These are phyloP conservation scores for Aureobasidium zeae DNA, from an alignment of 2,329 filamentous ascomycete genomes.

Conservation along the genomic window DNA sequence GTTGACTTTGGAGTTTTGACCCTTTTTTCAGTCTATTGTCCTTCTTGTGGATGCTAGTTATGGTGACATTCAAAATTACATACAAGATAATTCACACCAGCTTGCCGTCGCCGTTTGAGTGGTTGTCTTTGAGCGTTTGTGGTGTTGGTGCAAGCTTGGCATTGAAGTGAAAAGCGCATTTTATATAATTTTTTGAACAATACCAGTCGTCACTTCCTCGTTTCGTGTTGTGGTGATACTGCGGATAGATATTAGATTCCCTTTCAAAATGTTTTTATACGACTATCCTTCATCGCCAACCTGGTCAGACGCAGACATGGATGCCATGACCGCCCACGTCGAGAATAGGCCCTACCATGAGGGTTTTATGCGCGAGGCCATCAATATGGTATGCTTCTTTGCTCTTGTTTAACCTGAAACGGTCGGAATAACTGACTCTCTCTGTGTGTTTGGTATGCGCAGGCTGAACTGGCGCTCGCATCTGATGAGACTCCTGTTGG, in stretches of 20 bases:
- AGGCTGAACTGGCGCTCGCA: conserved; percentile 77
- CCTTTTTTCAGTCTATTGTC: too few relatives aligned
- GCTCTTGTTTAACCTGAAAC: too few relatives aligned
- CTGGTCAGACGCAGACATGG: conserved; percentile 6
- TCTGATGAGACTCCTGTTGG: conserved; percentile 93
- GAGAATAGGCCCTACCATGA: conserved; percentile 42
- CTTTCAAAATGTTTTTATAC: conserved; percentile 2
- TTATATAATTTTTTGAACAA: neutral
- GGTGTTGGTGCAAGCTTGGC: conserved; percentile 6
- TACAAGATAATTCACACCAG: too few relatives aligned
- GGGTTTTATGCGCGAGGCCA: conserved; percentile 72
- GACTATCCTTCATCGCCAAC: conserved; percentile 6
- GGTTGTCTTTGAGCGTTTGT: neutral
- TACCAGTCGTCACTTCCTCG: conserved; percentile 1
- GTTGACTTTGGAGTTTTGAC: neutral
- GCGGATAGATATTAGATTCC: too few relatives aligned
- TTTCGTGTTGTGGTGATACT: neutral
- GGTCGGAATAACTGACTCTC: too few relatives aligned
- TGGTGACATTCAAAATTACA: too few relatives aligned
- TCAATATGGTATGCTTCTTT: conserved; percentile 60
- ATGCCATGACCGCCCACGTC: conserved; percentile 17
- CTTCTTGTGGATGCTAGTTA: too few relatives aligned
- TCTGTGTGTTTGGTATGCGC: conserved; percentile 10
- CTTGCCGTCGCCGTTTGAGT: too few relatives aligned
- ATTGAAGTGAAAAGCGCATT: neutral